Base-by-base conservation (phyloP, 2,329 filamentous ascomycete genomes). In the Epichloe coenophiala region DNA sequence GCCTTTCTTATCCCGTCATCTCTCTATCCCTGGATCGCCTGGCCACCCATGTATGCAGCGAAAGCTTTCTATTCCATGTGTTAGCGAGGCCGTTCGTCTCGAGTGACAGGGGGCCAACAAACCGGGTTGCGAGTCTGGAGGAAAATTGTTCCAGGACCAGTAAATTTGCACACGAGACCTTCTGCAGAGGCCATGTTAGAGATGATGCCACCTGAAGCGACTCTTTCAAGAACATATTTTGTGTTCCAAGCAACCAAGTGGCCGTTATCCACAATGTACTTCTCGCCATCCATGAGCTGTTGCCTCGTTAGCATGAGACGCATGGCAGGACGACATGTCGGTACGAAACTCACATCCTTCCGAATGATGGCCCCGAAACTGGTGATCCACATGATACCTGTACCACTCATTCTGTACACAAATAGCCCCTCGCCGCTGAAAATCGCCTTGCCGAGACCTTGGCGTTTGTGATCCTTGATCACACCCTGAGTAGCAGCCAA, bases 221-320 rank as follows among this genome's bases (percentile, higher is more conserved):
- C 85, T 15, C 93, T 83, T 69, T 96, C 89, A 55, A 98, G 81
- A 4, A 87, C 77, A 61, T 97, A 98, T 62, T 95, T 88, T 62
- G 86, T 90, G 64, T 96, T 96, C 93, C 93, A 98, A 0, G 93
- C 91, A 0, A 97, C 89, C 1, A 97, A 75, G 59, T 97, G 89
- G 3, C 88, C 88, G 60, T 95, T 95, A 61, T 95, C 88, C 51
- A 96, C 83, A 57, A 93, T 88, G 67, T 96, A 97, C 58, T 84
- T 85, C 64, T 97, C 91, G 9, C 84, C 84, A 12, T 82, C 77
- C 43, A 65, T 68, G 31, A 83, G 71, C 74, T 76, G 47, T 43
- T 5, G 15, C 1, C 36, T 38, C 13, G 45, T 51, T 37, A 51
- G 47, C 13, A 23, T 13, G n/a, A 17, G 3, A 36, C 19, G n/a